These are phyloP conservation scores for Vaccinium myrtillus DNA, from an alignment of 148 eudicot species.

Conservation along the genomic window DNA sequence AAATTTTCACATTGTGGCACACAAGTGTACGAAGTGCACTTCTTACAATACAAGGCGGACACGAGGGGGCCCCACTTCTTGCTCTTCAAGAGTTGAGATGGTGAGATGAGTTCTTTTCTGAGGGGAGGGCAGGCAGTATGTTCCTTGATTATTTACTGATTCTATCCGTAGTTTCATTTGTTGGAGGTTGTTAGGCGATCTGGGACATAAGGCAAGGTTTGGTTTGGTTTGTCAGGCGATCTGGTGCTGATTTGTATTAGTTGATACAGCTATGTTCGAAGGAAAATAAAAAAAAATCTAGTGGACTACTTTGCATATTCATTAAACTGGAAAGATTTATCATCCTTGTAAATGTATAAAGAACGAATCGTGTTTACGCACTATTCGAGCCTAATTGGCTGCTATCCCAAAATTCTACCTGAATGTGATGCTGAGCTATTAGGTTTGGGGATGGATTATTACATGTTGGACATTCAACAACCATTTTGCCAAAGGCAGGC, in stretches of 20 bases:
- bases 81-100: neutral
- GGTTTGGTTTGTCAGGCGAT: too few species aligned
- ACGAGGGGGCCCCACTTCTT: conserved; percentile 14
- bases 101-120: conserved; percentile 5
- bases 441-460: neutral
- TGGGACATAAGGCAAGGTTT: too few species aligned
- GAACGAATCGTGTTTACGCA: neutral
- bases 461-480: neutral
- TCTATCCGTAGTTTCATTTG: neutral
- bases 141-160: neutral
- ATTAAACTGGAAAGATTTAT: neutral
- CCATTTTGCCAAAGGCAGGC: neutral
- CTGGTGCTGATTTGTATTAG: too few species aligned
- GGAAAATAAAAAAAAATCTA: neutral
- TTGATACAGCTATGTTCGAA: neutral
- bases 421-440: neutral
- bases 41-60: conserved; percentile 75
- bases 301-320: neutral
- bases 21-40: conserved; percentile 55
- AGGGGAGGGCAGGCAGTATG: neutral
- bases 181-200: neutral
- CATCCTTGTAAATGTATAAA: neutral
- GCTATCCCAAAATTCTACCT: neutral
- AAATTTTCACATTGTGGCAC: conserved; percentile 58
- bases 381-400: neutral